Evolutionary conservation across 345 rosid genomes (phyloP).

Genomic region (Aquilaria malaccensis): DNA sequence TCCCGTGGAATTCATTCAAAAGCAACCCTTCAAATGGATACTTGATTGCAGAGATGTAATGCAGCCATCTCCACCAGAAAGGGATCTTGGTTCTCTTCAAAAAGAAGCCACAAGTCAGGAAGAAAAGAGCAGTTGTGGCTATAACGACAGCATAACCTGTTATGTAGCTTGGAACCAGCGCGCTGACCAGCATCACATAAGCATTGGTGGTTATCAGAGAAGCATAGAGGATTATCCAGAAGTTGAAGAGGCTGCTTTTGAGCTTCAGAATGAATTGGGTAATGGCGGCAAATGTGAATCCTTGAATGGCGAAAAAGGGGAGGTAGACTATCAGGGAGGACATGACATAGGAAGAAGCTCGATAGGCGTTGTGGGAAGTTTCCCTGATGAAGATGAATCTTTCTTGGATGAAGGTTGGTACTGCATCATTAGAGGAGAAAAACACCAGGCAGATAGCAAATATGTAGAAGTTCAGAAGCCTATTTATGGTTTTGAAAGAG

Average conservation of each 20-base stretch:
- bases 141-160: constrained; percentile 58
- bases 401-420: constrained; percentile 65
- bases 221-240: constrained; percentile 51
- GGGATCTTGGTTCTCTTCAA: constrained; percentile 38
- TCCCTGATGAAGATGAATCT: constrained; percentile 65
- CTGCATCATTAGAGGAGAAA: constrained; percentile 68
- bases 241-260: constrained; percentile 30
- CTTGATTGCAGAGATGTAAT: constrained; percentile 55
- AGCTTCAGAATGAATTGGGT: constrained; percentile 28
- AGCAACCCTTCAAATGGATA: constrained; percentile 60
- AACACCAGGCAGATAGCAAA: constrained; percentile 50
- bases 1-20: constrained; percentile 38
- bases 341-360: constrained; percentile 58
- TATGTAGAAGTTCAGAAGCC: constrained; percentile 59
- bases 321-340: constrained; percentile 56
- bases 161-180: constrained; percentile 55
- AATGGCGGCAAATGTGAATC: constrained; percentile 43
- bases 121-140: constrained; percentile 60
- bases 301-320: constrained; percentile 55
- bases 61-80: constrained; percentile 49
- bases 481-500: constrained; percentile 30
- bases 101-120: constrained; percentile 59
- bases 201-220: constrained; percentile 53
- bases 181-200: constrained; percentile 64
- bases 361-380: constrained; percentile 59